A percentile compares a stretch with the other conserved stretches of the same genome.
Conservation (phyloP, 306 rosid species). For the Quercus cerris region DNA sequence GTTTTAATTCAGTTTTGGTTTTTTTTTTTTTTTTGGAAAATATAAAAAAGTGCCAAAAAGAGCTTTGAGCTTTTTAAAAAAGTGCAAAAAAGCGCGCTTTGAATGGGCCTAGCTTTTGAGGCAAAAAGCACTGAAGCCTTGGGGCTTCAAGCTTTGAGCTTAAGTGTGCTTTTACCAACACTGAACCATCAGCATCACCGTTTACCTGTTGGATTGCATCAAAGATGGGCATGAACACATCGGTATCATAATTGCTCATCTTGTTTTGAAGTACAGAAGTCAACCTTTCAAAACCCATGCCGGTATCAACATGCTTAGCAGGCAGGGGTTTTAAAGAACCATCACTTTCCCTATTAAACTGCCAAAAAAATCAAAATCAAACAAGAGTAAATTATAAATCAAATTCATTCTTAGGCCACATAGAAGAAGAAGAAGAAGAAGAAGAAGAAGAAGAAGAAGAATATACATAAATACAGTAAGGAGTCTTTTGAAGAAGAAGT, state of each 20-base stretch:
- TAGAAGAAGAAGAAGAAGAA: neutral
- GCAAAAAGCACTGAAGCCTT: too few relatives aligned
- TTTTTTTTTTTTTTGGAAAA: too few relatives aligned
- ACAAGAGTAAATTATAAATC: neutral
- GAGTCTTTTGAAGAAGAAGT: slow-evolving; percentile 12
- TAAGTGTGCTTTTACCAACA: too few relatives aligned
- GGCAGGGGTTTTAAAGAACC: slow-evolving; percentile 82
- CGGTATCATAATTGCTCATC: slow-evolving; percentile 97
- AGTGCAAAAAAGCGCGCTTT: too few relatives aligned
- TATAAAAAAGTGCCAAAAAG: too few relatives aligned
- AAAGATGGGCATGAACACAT: slow-evolving; percentile 89
- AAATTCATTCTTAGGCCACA: neutral
- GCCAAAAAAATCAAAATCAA: slow-evolving; percentile 16
- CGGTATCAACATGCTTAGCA: slow-evolving; percentile 97
- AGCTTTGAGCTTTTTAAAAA: too few relatives aligned
- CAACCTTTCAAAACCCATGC: slow-evolving; percentile 92
- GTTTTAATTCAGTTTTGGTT: too few relatives aligned
- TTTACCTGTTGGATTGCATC: slow-evolving; percentile 79
- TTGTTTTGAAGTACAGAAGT: slow-evolving; percentile 84
- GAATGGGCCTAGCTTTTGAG: too few relatives aligned
- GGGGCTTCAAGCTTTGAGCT: too few relatives aligned
- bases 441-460: neutral
- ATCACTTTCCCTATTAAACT: slow-evolving; percentile 94
- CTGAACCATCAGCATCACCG: neutral
- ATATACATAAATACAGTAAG: neutral